Base-by-base conservation (phyloP, 345 rosid genomes). In the Lepidium sativum region DNA sequence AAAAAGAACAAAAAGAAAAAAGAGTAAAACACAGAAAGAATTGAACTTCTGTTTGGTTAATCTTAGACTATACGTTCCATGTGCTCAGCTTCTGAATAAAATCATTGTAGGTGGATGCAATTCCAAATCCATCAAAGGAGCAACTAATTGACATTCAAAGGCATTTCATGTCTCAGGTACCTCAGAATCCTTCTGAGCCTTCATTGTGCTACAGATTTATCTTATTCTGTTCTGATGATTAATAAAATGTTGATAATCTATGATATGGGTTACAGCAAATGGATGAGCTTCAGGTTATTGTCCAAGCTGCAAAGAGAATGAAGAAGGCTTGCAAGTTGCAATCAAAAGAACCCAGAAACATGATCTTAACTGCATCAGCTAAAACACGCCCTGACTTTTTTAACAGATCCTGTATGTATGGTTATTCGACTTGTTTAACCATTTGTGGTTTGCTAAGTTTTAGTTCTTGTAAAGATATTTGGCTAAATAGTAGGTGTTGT, bases 261-360 rank as follows among this genome's bases (percentile, higher is more conserved):
- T 59, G 71, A 33, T 52, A 25, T 40, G 47, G 9, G 8, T 32
- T 53, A 14, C 74, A 92, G 99, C 90, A 90, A 87, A 81, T 90
- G 94, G 99, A 92, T 44, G 97, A 92, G 95, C 80, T 87, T 80
- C 98, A 89, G 73, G 98, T 92, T 25, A 82, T 92, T 11, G 98
- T 92, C 56, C 88, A 90, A 70, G 96, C 97, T 2, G 96, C 99
- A 1, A 87, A 92, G 84, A 82, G 87, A 77, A 74, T 84, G 87
- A 89, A 86, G 84, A 83, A 79, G 0, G 86, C 82, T 16, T 84
- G 97, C 82, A 73, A 66, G 68, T 21, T 67, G 32, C 68, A 67
- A 42, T 72, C 67, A 5, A 73, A 66, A 31, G 63, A 73, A 60
- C 2, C 68, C 2, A 52, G 58, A 67, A 73, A 67, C 72, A 66